phyloP scores from a whole-genome alignment of 352 stramenopile species.

The Globisporangium alternatum region DNA sequence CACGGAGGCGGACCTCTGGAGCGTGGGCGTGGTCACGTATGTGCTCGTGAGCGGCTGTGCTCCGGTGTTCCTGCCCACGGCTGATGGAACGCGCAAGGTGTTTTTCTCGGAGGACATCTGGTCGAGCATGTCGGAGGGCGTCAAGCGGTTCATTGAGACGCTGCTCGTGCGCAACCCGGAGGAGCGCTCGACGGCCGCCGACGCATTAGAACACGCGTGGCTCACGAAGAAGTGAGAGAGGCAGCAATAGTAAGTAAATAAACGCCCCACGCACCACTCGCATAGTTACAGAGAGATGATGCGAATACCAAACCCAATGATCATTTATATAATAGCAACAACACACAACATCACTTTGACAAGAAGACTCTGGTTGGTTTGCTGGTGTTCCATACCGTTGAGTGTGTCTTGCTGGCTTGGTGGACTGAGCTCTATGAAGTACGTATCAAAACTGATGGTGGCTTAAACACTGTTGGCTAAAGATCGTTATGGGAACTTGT shows the following conservation, averaged over 20 bases:
- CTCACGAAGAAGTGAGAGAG: slow-evolving; percentile 33
- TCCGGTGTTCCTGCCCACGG: slow-evolving; percentile 62
- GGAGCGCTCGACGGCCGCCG: slow-evolving; percentile 59
- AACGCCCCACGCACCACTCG: not conserved
- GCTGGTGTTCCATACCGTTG: not conserved
- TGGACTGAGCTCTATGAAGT: not conserved
- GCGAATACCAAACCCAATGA: slow-evolving; percentile 3
- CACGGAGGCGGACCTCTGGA: slow-evolving; percentile 93
- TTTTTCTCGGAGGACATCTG: slow-evolving; percentile 76
- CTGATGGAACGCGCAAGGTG: slow-evolving; percentile 65
- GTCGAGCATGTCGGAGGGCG: slow-evolving; percentile 48
- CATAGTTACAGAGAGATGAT: not conserved
- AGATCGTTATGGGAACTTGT: slow-evolving; percentile 68
- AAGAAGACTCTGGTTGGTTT: not conserved
- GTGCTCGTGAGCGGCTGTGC: slow-evolving; percentile 84
- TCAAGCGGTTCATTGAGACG: slow-evolving; percentile 70
- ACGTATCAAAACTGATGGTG: not conserved
- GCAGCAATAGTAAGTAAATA: not conserved
- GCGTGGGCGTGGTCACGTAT: slow-evolving; percentile 90
- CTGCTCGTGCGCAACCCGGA: slow-evolving; percentile 77
- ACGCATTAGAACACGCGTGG: slow-evolving; percentile 76
- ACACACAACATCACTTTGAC: not conserved
- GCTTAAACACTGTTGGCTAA: not conserved
- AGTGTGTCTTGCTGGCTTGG: not conserved
- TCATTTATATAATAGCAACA: slow-evolving; percentile 12